Evolutionary conservation across 495 filamentous ascomycete genomes (phyloP), one percentile per base, ranked within the genome.

Genomic region (Hypoxylon cercidicola): DNA sequence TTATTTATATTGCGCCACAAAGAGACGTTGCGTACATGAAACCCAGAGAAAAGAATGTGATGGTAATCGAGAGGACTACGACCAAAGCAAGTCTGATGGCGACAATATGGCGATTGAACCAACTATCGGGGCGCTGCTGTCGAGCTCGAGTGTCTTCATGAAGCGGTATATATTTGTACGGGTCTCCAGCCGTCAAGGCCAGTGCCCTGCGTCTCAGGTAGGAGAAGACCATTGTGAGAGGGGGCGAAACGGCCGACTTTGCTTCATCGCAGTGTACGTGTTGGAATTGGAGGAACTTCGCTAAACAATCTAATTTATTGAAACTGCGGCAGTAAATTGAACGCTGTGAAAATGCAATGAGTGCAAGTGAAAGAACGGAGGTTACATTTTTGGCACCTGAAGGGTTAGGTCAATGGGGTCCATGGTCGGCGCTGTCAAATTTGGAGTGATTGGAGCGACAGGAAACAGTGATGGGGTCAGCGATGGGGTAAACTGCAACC

Each of bases 151-250:
- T 9, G 3, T 56, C 54, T 44, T 53, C 64, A 32, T 66, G 60
- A 8, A 77, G 60, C 1, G 49, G 64, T 18, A 59, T 75, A 55
- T 77, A 77, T 40, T 49, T 50, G 58, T 71, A 62, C 13, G 35
- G 21, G 30, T 52, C 52, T 30, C 62, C 34, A 39, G 59, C 46
- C 39, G 64, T 45, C 8, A 64, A 64, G 51, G 57, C 57, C 45
- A 19, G 56, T 32, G 70, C 45, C 40, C 51, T 55, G 51, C 55
- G 65, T 60, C 28, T 68, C 60, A 68, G 55, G 65, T 64, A 51
- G 60, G 65, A 46, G 55, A 68, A 68, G 50, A 50, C 60, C 65
- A 68, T 68, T 23, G 60, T 44, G 55, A 56, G 47, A 46, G 34
- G 20, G 47, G 19, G 60, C 55, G 40, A 60, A 47, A 55, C 19